These are phyloP conservation scores for Monilinia vaccinii-corymbosi DNA, from an alignment of 2,329 filamentous ascomycete genomes.

Conservation along the genomic window DNA sequence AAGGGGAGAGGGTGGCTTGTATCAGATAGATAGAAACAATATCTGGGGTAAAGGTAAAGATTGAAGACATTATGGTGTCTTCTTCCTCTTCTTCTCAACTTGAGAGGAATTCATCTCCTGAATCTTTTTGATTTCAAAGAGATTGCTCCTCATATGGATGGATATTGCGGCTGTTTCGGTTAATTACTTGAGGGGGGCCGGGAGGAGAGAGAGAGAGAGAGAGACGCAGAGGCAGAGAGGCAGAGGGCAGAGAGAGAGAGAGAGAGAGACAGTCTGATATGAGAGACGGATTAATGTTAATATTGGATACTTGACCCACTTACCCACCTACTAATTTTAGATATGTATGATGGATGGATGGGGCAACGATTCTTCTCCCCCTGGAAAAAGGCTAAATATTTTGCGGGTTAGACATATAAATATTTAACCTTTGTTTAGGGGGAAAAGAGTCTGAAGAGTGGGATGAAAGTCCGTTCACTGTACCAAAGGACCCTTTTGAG, in stretches of 20 bases:
- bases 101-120: background rate
- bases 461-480: background rate
- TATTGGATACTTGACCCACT: background rate
- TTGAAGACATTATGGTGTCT: background rate
- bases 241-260: no score
- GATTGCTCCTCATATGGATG: background rate
- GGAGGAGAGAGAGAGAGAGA: no score
- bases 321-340: no score
- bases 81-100: background rate
- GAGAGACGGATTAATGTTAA: background rate
- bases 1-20: background rate
- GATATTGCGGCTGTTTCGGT: background rate
- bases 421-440: no score
- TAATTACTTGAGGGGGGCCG: background rate
- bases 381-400: no score
- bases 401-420: no score
- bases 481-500: background rate
- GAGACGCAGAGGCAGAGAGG: no score
- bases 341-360: background rate
- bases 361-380: background rate
- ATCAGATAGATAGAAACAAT: background rate
- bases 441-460: background rate
- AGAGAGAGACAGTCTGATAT: background rate
- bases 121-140: background rate
- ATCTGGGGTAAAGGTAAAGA: conserved; percentile 1